phyloP scores from a whole-genome alignment of 2,329 filamentous ascomycete species.

The Drechslerella coelobrocha region DNA sequence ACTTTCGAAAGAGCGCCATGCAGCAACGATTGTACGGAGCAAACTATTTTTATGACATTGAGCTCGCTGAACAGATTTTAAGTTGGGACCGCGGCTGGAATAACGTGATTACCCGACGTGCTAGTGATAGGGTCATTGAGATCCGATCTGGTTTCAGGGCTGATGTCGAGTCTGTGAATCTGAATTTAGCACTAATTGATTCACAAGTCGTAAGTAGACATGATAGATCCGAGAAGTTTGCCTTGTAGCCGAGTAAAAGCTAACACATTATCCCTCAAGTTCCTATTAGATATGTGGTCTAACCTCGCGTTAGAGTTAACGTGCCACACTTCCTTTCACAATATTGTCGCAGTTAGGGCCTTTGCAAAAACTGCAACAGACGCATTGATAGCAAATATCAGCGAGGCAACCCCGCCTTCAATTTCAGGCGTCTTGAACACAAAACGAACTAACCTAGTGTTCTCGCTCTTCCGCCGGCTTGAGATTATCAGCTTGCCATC shows the following conservation, averaged over 20 bases:
- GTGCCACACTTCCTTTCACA: conserved; percentile 67
- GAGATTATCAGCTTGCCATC: conserved; percentile 19
- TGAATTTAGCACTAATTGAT: conserved; percentile 89
- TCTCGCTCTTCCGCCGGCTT: conserved; percentile 81
- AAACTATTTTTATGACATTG: conserved; percentile 83
- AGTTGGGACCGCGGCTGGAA: conserved; percentile 79
- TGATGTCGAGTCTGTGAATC: conserved; percentile 85
- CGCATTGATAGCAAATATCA: conserved; percentile 79
- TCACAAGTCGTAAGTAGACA: conserved; percentile 75
- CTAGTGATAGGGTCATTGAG: conserved; percentile 74
- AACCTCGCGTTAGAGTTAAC: conserved; percentile 79
- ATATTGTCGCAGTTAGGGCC: conserved; percentile 68
- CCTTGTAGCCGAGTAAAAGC: not conserved
- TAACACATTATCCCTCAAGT: conserved; percentile 61
- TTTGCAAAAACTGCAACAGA: conserved; percentile 77
- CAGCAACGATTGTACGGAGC: conserved; percentile 71
- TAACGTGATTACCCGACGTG: conserved; percentile 66
- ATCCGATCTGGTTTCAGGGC: conserved; percentile 71
- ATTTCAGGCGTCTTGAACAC: conserved; percentile 82
- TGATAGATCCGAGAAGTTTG: conserved; percentile 45
- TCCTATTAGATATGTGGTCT: conserved; percentile 87
- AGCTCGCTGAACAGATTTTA: conserved; percentile 77
- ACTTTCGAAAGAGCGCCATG: conserved; percentile 79
- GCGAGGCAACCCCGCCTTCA: conserved; percentile 73
- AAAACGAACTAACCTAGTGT: conserved; percentile 77